Conservation (phyloP, 768 basidiomycete genomes). For the Calvatia gigantea region DNA sequence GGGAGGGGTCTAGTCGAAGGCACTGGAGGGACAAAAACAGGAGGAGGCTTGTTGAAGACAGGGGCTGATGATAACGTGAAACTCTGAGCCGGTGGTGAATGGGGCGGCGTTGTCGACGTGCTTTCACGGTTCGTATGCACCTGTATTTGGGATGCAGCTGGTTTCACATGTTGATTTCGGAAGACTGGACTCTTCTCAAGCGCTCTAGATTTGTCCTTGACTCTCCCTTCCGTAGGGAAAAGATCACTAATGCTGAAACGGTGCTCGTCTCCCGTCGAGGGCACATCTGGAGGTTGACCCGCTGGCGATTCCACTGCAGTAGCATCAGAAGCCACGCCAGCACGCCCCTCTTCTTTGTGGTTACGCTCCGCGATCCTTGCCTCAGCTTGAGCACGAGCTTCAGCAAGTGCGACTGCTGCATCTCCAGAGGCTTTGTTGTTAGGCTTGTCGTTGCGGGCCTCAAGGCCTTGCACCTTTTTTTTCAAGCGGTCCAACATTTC, state of each 20-base stretch:
- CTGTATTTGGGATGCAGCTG: conserved; percentile 2
- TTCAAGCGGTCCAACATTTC: conserved; percentile 67
- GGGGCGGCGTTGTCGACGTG: conserved; percentile 52
- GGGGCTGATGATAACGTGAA: conserved; percentile 37
- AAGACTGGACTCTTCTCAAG: conserved; percentile 24
- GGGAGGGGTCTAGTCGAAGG: conserved; percentile 17
- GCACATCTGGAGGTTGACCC: background rate
- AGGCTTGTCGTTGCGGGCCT: conserved; percentile 53
- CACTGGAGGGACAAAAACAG: conserved; percentile 48
- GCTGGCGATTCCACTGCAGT: background rate
- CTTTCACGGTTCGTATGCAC: conserved; percentile 27
- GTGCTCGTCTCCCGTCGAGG: conserved; percentile 18
- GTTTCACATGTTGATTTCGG: conserved; percentile 12
- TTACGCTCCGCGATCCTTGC: conserved; percentile 66
- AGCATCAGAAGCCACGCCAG: conserved; percentile 4
- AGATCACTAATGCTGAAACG: conserved; percentile 63
- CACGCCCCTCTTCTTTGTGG: conserved; percentile 40
- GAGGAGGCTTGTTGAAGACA: conserved; percentile 58
- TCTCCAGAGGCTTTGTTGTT: conserved; percentile 58
- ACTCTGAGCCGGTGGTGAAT: conserved; percentile 43
- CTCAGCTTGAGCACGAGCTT: conserved; percentile 66
- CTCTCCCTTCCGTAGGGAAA: conserved; percentile 33
- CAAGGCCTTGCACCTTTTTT: conserved; percentile 67
- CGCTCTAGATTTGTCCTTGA: conserved; percentile 31
- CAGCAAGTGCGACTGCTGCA: conserved; percentile 48